Conservation (phyloP, 148 eudicot genomes). For the Rhododendron molle region DNA sequence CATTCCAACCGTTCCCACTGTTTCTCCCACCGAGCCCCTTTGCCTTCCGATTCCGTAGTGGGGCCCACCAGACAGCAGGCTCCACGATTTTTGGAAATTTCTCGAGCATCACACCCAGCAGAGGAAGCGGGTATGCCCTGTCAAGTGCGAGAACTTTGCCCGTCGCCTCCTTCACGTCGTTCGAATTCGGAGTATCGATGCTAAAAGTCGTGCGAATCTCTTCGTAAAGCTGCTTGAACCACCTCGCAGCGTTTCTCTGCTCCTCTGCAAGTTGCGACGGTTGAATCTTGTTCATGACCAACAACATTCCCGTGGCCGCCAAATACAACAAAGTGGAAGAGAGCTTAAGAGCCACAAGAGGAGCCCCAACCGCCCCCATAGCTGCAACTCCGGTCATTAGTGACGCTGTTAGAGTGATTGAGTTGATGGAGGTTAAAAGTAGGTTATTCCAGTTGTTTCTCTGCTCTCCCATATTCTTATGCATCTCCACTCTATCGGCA, state of each 20-base stretch:
- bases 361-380: background rate
- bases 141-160: constrained; percentile 52
- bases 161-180: constrained; percentile 40
- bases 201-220: constrained; percentile 29
- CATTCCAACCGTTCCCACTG: too few species aligned
- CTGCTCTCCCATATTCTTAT: constrained; percentile 30
- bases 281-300: constrained; percentile 57
- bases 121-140: constrained; percentile 62
- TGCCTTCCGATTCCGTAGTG: too few species aligned
- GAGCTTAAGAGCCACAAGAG: constrained; percentile 26
- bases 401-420: constrained; percentile 53
- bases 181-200: background rate
- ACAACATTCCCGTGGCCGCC: constrained; percentile 42
- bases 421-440: constrained; percentile 49
- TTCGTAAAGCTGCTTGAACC: constrained; percentile 31
- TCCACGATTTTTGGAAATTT: too few species aligned
- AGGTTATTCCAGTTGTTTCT: constrained; percentile 60
- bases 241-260: constrained; percentile 52
- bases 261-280: constrained; percentile 75
- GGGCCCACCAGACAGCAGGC: too few species aligned
- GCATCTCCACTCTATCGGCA: constrained; percentile 41
- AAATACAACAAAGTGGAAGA: constrained; percentile 39
- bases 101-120: constrained; percentile 54
- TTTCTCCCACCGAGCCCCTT: too few species aligned
- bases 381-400: constrained; percentile 46